phyloP scores from a whole-genome alignment of 2,329 filamentous ascomycete species.

The Metarhizium brunneum region DNA sequence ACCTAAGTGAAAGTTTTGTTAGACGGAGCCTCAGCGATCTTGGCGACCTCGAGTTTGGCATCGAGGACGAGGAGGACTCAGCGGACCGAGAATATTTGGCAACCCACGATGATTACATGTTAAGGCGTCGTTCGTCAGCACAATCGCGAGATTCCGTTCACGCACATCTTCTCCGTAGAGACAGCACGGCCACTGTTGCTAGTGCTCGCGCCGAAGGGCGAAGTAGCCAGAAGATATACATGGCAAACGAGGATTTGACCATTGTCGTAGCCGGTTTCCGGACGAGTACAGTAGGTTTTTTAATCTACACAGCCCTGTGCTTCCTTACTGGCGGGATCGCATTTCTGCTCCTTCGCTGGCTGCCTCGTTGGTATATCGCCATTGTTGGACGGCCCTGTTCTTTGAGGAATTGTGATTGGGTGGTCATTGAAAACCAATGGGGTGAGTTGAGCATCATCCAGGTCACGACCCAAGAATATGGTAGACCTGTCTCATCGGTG shows the following conservation, averaged over 20 bases:
- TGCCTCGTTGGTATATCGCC: constrained; percentile 77
- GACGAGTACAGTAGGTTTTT: constrained; percentile 62
- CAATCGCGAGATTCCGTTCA: constrained; percentile 47
- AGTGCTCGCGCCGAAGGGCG: constrained; percentile 56
- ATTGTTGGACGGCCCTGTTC: constrained; percentile 61
- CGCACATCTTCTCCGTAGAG: constrained; percentile 59
- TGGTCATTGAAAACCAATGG: constrained; percentile 97
- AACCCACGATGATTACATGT: constrained; percentile 35
- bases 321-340: constrained; percentile 64
- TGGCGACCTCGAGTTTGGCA: constrained; percentile 30
- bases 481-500: constrained; percentile 47
- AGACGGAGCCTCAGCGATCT: constrained; percentile 27
- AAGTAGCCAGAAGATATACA: constrained; percentile 82
- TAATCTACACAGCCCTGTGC: constrained; percentile 62
- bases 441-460: constrained; percentile 75
- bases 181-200: constrained; percentile 59
- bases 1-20: constrained; percentile 14
- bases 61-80: constrained; percentile 29
- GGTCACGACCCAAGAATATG: constrained; percentile 47
- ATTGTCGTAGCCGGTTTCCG: constrained; percentile 88
- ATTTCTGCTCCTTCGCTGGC: constrained; percentile 81
- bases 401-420: constrained; percentile 74
- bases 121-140: constrained; percentile 55
- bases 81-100: constrained; percentile 31
- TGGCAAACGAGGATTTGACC: constrained; percentile 86